Evolutionary conservation across 805 yeast species (phyloP).

Genomic region (Starmerella bombi): DNA sequence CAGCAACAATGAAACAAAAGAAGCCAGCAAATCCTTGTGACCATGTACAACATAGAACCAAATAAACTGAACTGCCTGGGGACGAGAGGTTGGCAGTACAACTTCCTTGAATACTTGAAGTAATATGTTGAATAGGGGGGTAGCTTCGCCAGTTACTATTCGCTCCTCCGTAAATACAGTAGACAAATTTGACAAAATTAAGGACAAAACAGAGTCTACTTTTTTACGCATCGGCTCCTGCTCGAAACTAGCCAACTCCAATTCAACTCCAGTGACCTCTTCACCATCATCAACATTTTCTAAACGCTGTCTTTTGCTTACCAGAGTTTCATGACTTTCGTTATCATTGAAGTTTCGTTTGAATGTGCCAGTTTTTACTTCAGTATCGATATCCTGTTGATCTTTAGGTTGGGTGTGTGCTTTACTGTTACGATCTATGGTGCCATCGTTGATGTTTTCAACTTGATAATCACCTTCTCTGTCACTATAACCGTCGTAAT

Average conservation of each 20-base stretch:
- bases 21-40: constrained; percentile 70
- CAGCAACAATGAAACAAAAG: constrained; percentile 65
- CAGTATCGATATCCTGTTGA: not conserved
- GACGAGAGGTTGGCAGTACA: constrained; percentile 80
- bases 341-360: constrained; percentile 24
- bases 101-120: constrained; percentile 68
- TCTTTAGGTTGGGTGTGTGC: too few species aligned
- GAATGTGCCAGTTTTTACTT: too few species aligned
- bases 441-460: constrained; percentile 18
- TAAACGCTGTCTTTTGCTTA: constrained; percentile 3
- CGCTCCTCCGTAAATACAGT: constrained; percentile 38
- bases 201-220: constrained; percentile 53
- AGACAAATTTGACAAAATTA: constrained; percentile 42
- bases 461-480: constrained; percentile 11
- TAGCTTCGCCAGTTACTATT: constrained; percentile 49
- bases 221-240: constrained; percentile 46
- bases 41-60: constrained; percentile 71
- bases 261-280: constrained; percentile 27
- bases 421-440: constrained; percentile 23
- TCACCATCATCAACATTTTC: constrained; percentile 27
- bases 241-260: constrained; percentile 32
- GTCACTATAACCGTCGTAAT: constrained; percentile 22
- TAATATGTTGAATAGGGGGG: constrained; percentile 56
- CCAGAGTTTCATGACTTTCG: not conserved
- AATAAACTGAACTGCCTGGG: constrained; percentile 75